phyloP scores from a whole-genome alignment of 2,329 filamentous ascomycete species.

The Bisporella sp. region DNA sequence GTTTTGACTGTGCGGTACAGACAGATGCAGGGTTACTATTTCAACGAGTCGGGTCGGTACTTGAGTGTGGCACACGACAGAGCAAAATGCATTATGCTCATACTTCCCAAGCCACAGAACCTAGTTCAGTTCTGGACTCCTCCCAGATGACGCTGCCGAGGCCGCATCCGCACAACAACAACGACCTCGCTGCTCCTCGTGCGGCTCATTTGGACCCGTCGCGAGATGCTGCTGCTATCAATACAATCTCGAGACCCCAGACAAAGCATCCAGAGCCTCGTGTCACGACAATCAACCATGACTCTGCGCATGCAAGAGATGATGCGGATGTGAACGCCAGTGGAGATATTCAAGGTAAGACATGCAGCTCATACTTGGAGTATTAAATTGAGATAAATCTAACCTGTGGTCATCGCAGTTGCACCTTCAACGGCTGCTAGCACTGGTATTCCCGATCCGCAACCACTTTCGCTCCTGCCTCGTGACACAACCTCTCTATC shows the following conservation, averaged over 20 bases:
- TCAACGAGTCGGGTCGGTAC: too few relatives aligned
- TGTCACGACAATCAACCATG: neutral
- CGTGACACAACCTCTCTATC: neutral
- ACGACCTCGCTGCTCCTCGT: neutral
- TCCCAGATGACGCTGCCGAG: neutral
- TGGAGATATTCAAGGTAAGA: neutral
- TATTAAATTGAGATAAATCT: neutral
- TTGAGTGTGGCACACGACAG: too few relatives aligned
- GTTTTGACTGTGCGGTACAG: too few relatives aligned
- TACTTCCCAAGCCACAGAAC: too few relatives aligned
- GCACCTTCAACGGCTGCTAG: too few relatives aligned
- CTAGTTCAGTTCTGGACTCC: conserved; percentile 10
- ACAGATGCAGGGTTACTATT: too few relatives aligned
- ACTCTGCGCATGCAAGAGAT: neutral
- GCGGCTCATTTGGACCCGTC: neutral
- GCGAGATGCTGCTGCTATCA: neutral
- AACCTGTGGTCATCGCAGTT: neutral
- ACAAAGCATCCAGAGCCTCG: neutral
- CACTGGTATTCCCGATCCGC: neutral
- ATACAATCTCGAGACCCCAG: too few relatives aligned
- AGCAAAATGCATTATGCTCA: too few relatives aligned
- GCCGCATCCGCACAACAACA: too few relatives aligned
- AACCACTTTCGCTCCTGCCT: neutral
- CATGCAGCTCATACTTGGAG: neutral
- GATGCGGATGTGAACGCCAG: neutral